phyloP scores from a whole-genome alignment of 108 stramenopile species.

The Chaetoceros tenuissimus region DNA sequence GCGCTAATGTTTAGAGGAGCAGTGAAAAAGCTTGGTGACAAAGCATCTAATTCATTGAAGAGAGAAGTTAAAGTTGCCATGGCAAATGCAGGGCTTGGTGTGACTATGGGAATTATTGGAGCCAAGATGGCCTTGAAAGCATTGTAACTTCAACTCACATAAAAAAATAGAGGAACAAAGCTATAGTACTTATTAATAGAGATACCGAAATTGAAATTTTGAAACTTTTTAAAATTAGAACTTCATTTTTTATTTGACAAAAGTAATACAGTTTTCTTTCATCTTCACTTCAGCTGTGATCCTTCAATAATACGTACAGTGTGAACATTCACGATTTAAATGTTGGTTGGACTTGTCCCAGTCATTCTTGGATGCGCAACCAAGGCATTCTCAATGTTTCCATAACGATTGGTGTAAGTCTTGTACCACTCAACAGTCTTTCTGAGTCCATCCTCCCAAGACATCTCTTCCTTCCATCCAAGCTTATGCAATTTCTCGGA shows the following conservation, averaged over 20 bases:
- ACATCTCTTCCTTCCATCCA: conserved; percentile 90
- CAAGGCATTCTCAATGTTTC: conserved; percentile 92
- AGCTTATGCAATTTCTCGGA: conserved; percentile 73
- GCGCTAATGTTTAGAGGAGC: conserved; percentile 71
- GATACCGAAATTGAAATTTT: too few species aligned
- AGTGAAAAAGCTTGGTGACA: conserved; percentile 49
- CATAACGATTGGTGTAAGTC: conserved; percentile 79
- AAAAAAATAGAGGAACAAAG: too few species aligned
- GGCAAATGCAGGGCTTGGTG: conserved; percentile 49
- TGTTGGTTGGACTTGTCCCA: too few species aligned
- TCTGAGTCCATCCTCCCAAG: conserved; percentile 92
- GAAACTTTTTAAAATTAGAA: too few species aligned
- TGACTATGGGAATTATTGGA: conserved; percentile 65
- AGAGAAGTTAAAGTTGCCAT: conserved; percentile 58
- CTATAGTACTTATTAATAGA: too few species aligned
- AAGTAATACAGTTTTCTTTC: too few species aligned
- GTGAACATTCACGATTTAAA: too few species aligned
- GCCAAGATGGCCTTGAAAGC: conserved; percentile 26
- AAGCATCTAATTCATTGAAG: conserved; percentile 36
- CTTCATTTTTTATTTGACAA: too few species aligned
- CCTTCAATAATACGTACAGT: too few species aligned
- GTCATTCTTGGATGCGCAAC: conserved; percentile 94
- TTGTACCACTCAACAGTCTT: conserved; percentile 96
- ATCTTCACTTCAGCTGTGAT: too few species aligned
- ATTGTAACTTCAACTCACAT: neutral